Base-by-base conservation (phyloP, 495 filamentous ascomycete genomes). In the Lasiosphaeria ovina region DNA sequence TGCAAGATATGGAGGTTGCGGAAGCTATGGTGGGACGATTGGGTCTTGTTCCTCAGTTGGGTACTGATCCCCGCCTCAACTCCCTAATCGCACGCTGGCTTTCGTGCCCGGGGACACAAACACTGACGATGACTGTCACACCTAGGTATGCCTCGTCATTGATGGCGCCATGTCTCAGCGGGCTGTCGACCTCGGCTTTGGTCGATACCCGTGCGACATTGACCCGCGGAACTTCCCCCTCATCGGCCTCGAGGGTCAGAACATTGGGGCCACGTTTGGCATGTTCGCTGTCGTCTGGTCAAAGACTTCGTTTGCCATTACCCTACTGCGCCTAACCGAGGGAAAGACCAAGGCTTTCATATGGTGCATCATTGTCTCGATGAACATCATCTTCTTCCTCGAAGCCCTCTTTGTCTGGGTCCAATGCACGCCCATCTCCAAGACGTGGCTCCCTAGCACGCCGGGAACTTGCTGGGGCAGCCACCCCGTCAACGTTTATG, bases 301-400 rank as follows among this genome's bases (percentile, higher is more conserved):
- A 51, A 74, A 74, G 62, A 72, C 68, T 0, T 66, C 68, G 0
- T 74, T 72, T 33, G 72, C 65, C 12, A 51, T 74, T 35, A 71
- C 70, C 2, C 35, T 74, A 4, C 61, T 72, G 6, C 70, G 72
- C 5, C 42, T 74, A 1, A 53, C 60, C 3, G 55, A 51, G 17
- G 57, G 59, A 16, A 51, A 47, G 40, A 16, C 57, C 2, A 60
- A 62, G 9, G 12, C 6, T 1, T 57, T 69, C 7, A 60, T 68
- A 32, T 65, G 60, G 60, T 56, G 51, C 6, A 45, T 70, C 3
- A 62, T 70, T 7, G 40, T 70, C 8, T 58, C 61, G 2, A 71
- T 72, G 68, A 71, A 71, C 40, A 33, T 69, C 3, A 38, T 63
- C 47, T 64, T 72, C 52, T 31, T 58, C 2, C 11, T 57, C 0